Conservation (phyloP, 352 stramenopile genomes). For the Globisporangium polare region DNA sequence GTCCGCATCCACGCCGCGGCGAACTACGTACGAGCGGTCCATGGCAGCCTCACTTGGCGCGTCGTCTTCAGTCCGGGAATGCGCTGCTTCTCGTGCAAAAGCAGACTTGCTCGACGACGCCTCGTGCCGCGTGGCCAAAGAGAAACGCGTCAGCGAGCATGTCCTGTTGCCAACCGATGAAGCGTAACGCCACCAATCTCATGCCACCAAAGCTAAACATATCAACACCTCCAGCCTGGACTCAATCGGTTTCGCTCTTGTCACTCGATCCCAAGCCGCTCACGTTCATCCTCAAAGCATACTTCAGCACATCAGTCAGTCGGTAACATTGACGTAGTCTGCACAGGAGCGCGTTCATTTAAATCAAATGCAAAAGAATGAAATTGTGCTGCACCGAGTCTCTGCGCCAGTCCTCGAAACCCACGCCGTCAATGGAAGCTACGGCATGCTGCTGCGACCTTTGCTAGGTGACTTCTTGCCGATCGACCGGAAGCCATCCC, state of each 20-base stretch:
- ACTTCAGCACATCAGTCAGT: neutral
- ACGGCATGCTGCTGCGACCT: constrained; percentile 10
- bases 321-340: neutral
- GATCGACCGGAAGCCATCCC: constrained; percentile 6
- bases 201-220: neutral
- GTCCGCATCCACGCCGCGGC: constrained; percentile 57
- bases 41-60: constrained; percentile 6
- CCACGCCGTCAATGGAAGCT: neutral
- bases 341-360: neutral
- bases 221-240: neutral
- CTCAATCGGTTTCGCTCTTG: neutral
- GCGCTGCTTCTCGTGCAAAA: neutral
- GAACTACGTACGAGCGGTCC: constrained; percentile 40
- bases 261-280: neutral
- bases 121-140: neutral
- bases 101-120: neutral
- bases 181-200: neutral
- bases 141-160: neutral
- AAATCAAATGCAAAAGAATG: neutral
- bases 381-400: neutral
- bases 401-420: neutral
- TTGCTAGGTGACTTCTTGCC: constrained; percentile 8
- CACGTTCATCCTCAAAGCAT: neutral
- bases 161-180: neutral
- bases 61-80: neutral